Conservation (phyloP, 2,329 filamentous ascomycete genomes). For the Sporothrix curviconia region DNA sequence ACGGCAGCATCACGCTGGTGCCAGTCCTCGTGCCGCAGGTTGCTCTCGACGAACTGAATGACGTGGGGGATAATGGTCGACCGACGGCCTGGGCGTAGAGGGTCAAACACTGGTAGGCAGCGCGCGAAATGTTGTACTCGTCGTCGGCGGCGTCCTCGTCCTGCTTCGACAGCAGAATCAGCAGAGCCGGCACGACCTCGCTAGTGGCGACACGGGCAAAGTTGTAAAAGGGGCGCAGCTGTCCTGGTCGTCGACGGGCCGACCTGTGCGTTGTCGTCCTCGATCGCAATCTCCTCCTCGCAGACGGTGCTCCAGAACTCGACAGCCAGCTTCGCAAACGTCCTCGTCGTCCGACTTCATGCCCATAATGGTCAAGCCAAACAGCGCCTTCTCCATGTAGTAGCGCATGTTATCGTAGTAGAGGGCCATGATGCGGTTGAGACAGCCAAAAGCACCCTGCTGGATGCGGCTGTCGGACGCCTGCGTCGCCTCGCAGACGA, state of each 20-base stretch:
- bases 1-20: conserved; percentile 91
- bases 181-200: conserved; percentile 88
- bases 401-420: conserved; percentile 99
- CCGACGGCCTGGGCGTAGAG: conserved; percentile 91
- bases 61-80: conserved; percentile 77
- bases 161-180: conserved; percentile 87
- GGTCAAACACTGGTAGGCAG: conserved; percentile 92
- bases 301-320: conserved; percentile 99
- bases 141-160: conserved; percentile 95
- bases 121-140: conserved; percentile 93
- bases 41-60: conserved; percentile 82
- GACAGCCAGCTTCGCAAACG: conserved; percentile 92
- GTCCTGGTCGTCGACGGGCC: conserved; percentile 58
- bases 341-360: conserved; percentile 99
- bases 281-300: conserved; percentile 95
- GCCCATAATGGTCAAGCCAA: conserved; percentile 91
- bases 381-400: conserved; percentile 99
- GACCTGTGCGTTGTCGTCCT: conserved; percentile 88
- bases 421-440: conserved; percentile 96
- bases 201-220: conserved; percentile 88
- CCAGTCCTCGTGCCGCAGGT: conserved; percentile 89
- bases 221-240: conserved; percentile 89
- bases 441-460: conserved; percentile 89
- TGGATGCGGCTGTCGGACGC: conserved; percentile 86
- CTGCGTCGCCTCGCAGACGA: conserved; percentile 97